Evolutionary conservation across 2,329 filamentous ascomycete genomes (phyloP).

Genomic region (Orbilia ellipsospora): DNA sequence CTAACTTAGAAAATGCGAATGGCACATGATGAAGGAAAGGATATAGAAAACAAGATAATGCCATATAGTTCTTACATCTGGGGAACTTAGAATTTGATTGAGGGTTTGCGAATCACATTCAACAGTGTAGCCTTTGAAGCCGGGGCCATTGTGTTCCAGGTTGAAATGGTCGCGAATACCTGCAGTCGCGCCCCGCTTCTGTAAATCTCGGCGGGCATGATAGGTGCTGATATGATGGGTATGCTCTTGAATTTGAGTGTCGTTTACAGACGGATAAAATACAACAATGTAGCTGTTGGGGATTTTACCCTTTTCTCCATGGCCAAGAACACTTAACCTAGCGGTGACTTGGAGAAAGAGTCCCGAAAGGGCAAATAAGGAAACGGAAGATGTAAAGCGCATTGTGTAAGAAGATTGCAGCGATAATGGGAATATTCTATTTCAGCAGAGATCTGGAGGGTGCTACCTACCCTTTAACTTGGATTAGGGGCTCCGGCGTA

Average conservation of each 20-base stretch:
- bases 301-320: slow-evolving; percentile 63
- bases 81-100: slow-evolving; percentile 23
- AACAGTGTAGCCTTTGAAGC: slow-evolving; percentile 27
- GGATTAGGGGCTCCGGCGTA: no score
- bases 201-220: slow-evolving; percentile 2
- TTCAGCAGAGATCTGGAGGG: no score
- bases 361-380: slow-evolving; percentile 23
- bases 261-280: slow-evolving; percentile 65
- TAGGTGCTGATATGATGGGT: slow-evolving; percentile 19
- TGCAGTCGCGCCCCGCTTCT: slow-evolving; percentile 7
- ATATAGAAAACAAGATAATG: no score
- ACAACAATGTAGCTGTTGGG: slow-evolving; percentile 73
- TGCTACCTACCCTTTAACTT: no score
- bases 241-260: slow-evolving; percentile 59
- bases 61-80: slow-evolving; percentile 15
- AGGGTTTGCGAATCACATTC: slow-evolving; percentile 24
- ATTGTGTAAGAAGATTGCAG: background rate
- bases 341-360: slow-evolving; percentile 26
- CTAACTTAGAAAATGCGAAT: no score
- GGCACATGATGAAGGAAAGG: no score
- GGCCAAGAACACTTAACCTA: slow-evolving; percentile 10
- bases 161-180: slow-evolving; percentile 16
- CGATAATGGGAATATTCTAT: no score
- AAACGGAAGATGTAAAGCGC: slow-evolving; percentile 12
- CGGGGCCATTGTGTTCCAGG: slow-evolving; percentile 10